phyloP scores from a whole-genome alignment of 768 basidiomycete genomes.

The Peribolospora kevripleyi region DNA sequence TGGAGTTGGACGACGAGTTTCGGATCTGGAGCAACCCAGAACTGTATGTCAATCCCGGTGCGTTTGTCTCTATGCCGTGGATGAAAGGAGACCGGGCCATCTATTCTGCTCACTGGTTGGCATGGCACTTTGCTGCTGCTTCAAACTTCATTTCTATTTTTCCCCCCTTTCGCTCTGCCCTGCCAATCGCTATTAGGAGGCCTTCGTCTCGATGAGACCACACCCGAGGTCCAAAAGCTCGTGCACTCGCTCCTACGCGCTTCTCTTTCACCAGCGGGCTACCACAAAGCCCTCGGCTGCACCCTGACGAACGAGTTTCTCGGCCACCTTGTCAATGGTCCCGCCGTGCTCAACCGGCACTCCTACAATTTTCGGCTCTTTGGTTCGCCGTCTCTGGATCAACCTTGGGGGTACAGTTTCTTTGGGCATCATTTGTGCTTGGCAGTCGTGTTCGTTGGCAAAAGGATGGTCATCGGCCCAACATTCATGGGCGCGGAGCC shows the following conservation, averaged over 20 bases:
- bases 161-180: neutral
- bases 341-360: slow-evolving; percentile 13
- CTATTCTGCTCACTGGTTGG: no score
- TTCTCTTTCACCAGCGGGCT: slow-evolving; percentile 12
- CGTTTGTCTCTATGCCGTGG: neutral
- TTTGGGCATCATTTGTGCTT: slow-evolving; percentile 18
- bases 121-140: no score
- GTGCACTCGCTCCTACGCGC: slow-evolving; percentile 13
- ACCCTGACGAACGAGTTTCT: slow-evolving; percentile 16
- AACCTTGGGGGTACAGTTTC: slow-evolving; percentile 15
- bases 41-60: slow-evolving; percentile 14
- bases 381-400: slow-evolving; percentile 5
- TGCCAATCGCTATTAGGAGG: slow-evolving; percentile 7
- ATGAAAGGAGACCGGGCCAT: neutral
- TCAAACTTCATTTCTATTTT: neutral
- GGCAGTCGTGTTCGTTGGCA: slow-evolving; percentile 14
- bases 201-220: slow-evolving; percentile 14
- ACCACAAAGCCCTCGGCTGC: slow-evolving; percentile 14
- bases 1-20: slow-evolving; percentile 9
- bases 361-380: slow-evolving; percentile 16
- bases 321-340: slow-evolving; percentile 15
- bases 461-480: slow-evolving; percentile 14
- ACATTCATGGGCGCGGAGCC: slow-evolving; percentile 17
- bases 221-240: slow-evolving; percentile 6
- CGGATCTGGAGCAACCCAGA: slow-evolving; percentile 14